phyloP scores from a whole-genome alignment of 2,329 filamentous ascomycete species.

The Pseudogymnoascus sp. region DNA sequence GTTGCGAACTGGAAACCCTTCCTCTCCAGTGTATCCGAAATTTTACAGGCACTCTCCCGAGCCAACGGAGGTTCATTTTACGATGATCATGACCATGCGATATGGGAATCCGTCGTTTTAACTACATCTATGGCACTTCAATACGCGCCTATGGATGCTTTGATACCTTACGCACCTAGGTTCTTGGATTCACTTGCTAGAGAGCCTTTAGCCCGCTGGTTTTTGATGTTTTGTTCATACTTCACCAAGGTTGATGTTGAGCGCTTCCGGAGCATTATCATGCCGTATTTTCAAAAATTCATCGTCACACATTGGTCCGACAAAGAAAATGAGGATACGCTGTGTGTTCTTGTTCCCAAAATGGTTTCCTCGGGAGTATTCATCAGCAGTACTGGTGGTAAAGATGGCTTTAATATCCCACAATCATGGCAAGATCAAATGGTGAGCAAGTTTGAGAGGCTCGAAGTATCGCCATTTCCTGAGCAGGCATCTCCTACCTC shows the following conservation, averaged over 20 bases:
- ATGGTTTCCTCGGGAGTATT: slow-evolving; percentile 51
- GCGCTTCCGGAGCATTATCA: slow-evolving; percentile 69
- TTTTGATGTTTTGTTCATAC: slow-evolving; percentile 77
- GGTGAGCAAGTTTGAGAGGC: slow-evolving; percentile 56
- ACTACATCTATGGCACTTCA: slow-evolving; percentile 61
- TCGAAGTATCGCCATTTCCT: slow-evolving; percentile 57
- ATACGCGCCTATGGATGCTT: slow-evolving; percentile 67
- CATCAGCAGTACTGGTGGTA: slow-evolving; percentile 40
- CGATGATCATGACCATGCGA: slow-evolving; percentile 30
- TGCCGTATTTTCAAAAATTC: slow-evolving; percentile 72
- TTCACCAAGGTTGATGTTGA: slow-evolving; percentile 65
- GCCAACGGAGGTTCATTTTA: slow-evolving; percentile 20
- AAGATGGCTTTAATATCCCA: slow-evolving; percentile 48
- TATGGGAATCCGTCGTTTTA: slow-evolving; percentile 53
- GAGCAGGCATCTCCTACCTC: slow-evolving; percentile 44
- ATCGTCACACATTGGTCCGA: slow-evolving; percentile 66
- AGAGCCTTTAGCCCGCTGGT: slow-evolving; percentile 60
- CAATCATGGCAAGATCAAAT: slow-evolving; percentile 68
- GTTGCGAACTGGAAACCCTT: slow-evolving; percentile 63
- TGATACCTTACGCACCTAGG: slow-evolving; percentile 60
- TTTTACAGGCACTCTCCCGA: slow-evolving; percentile 42
- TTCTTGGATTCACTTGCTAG: slow-evolving; percentile 58
- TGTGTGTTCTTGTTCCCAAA: slow-evolving; percentile 60
- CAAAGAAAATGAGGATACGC: slow-evolving; percentile 53
- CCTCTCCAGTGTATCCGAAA: slow-evolving; percentile 45